Evolutionary conservation across 495 filamentous ascomycete species (phyloP), one percentile per base, ranked within the genome.

Genomic region (Pyronema omphalodes): DNA sequence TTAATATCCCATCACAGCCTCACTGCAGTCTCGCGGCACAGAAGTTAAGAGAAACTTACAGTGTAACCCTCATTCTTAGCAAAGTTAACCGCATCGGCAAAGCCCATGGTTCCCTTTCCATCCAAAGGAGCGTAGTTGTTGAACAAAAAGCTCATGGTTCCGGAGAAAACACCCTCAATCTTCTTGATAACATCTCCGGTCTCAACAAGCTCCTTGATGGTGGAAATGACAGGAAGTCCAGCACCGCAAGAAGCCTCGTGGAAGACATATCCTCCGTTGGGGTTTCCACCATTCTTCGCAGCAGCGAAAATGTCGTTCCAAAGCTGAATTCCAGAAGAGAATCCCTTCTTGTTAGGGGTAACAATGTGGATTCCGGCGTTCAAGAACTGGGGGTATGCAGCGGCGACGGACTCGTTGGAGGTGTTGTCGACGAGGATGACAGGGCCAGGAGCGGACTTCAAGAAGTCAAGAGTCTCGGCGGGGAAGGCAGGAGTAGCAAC

Each of bases 311-410:
- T 94, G 45, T 78, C 75, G 57, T 83, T 72, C 86, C 88, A 98
- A 45, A 93, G 71, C 52, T 75, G 69, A 51, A 83, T 74, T 35
- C 74, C 76, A 36, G 78, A 76, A 3, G 84, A 89, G 69, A 98
- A 96, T 4, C 83, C 89, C 68, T 96, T 95, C 72, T 98, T 98
- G 74, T 94, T 98, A 11, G 91, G 88, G 0, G 91, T 96, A 35
- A 94, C 87, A 66, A 96, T 77, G 60, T 76, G 84, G 69, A 98
- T 82, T 9, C 88, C 89, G 34, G 76, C 72, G 53, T 73, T 71
- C 54, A 98, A 75, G 66, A 89, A 83, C 15, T 70, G 58, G 2
- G 89, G 87, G 69, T 98, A 96, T 12, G 73, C 65, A 53, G 79
- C 71, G 1, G 89, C 91, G 8, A 98, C 71, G 44, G 77, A 74